Conservation (phyloP, 305 asterid genomes). For the Petunia hybrid region DNA sequence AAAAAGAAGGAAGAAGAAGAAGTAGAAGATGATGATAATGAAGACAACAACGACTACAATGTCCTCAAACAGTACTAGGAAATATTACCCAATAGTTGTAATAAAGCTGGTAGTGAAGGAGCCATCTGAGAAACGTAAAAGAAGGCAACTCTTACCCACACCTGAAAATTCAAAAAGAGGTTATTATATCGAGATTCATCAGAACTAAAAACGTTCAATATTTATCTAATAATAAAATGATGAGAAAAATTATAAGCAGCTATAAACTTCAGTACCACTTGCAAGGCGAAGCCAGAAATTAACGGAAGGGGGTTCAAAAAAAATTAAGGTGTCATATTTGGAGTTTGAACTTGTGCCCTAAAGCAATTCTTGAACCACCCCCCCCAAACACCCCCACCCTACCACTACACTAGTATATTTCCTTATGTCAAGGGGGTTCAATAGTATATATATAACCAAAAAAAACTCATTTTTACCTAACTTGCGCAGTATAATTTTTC, state of each 20-base stretch:
- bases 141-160: constrained; percentile 99
- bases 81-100: constrained; percentile 87
- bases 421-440: too few species aligned
- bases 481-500: too few species aligned
- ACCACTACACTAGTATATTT: too few species aligned
- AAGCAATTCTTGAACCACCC: too few species aligned
- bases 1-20: constrained; percentile 11
- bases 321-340: too few species aligned
- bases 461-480: too few species aligned
- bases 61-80: constrained; percentile 11
- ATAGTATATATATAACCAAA: too few species aligned
- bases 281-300: neutral
- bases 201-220: constrained; percentile 18
- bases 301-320: too few species aligned
- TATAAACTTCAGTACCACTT: neutral
- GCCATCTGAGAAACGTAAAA: constrained; percentile 95
- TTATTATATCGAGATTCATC: neutral
- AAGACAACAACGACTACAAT: neutral
- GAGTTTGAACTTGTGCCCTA: too few species aligned
- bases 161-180: constrained; percentile 59
- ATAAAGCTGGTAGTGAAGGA: constrained; percentile 97
- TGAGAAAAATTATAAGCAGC: constrained; percentile 28
- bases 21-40: neutral
- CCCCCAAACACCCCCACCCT: too few species aligned
- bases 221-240: neutral